phyloP scores from a whole-genome alignment of 495 filamentous ascomycete genomes.

The Podospora bellae-mahoneyi region DNA sequence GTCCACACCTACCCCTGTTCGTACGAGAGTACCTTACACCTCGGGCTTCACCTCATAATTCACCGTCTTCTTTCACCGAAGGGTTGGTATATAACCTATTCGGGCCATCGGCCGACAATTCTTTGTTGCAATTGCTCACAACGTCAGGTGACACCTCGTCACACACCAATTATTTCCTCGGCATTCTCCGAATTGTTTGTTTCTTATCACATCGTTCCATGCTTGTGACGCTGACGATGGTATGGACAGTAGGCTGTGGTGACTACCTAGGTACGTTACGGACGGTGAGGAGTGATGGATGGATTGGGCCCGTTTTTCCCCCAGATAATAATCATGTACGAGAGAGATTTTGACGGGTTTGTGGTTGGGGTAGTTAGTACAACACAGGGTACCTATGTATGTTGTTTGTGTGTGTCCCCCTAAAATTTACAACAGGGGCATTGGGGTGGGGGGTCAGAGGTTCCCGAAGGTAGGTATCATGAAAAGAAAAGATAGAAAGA shows the following conservation, averaged over 20 bases:
- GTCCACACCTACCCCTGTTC: neutral
- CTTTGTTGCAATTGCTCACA: neutral
- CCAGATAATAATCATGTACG: too few species aligned
- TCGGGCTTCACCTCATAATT: neutral
- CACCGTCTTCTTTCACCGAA: neutral
- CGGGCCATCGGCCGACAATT: neutral
- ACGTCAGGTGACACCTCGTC: neutral
- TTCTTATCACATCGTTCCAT: neutral
- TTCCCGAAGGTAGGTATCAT: neutral
- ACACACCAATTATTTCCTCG: neutral
- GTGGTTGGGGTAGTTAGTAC: too few species aligned
- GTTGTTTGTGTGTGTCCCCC: too few species aligned
- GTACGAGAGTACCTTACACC: neutral
- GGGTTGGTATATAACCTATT: neutral
- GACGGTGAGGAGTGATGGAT: neutral
- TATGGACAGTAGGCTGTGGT: neutral
- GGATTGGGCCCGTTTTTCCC: neutral
- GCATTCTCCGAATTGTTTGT: neutral
- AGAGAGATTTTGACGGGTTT: too few species aligned
- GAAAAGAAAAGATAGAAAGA: neutral
- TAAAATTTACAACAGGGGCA: neutral
- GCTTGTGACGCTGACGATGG: neutral
- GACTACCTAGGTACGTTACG: neutral
- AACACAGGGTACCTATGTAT: too few species aligned
- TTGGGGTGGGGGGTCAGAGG: neutral